Evolutionary conservation across 495 filamentous ascomycete species (phyloP).

Genomic region (Sordaria brevicollis): DNA sequence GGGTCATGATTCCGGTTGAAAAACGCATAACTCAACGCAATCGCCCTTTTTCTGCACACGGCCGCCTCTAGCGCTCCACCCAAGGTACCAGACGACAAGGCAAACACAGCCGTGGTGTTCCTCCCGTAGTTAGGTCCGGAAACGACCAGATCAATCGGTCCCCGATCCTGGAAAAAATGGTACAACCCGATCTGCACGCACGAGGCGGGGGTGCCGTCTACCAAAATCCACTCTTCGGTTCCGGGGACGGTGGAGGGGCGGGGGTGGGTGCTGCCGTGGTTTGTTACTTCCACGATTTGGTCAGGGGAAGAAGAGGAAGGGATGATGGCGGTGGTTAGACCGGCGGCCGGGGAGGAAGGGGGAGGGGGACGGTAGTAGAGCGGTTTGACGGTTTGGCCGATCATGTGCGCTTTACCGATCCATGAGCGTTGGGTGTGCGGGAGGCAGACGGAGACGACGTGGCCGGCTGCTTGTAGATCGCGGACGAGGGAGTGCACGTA

Average conservation of each 20-base stretch:
- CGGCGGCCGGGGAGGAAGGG: slow-evolving; percentile 36
- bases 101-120: slow-evolving; percentile 87
- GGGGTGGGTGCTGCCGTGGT: slow-evolving; percentile 51
- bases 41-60: slow-evolving; percentile 62
- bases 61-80: slow-evolving; percentile 89
- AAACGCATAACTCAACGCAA: slow-evolving; percentile 85
- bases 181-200: slow-evolving; percentile 85
- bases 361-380: slow-evolving; percentile 71
- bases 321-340: slow-evolving; percentile 14
- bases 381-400: slow-evolving; percentile 74
- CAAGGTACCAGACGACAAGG: slow-evolving; percentile 79
- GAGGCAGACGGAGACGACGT: slow-evolving; percentile 78
- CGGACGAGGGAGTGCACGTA: slow-evolving; percentile 82
- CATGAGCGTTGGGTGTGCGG: slow-evolving; percentile 89
- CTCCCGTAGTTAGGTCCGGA: slow-evolving; percentile 91
- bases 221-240: slow-evolving; percentile 84
- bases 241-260: slow-evolving; percentile 41
- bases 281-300: slow-evolving; percentile 31
- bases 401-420: slow-evolving; percentile 96
- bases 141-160: slow-evolving; percentile 75
- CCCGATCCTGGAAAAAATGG: slow-evolving; percentile 73
- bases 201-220: slow-evolving; percentile 78
- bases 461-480: slow-evolving; percentile 65
- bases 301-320: slow-evolving; percentile 16
- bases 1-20: slow-evolving; percentile 72